Percentiles rank a stretch among this genome's conserved stretches.
These are phyloP conservation scores for Alloascoidea hylecoeti DNA, from an alignment of 805 yeast species.

Conservation along the genomic window DNA sequence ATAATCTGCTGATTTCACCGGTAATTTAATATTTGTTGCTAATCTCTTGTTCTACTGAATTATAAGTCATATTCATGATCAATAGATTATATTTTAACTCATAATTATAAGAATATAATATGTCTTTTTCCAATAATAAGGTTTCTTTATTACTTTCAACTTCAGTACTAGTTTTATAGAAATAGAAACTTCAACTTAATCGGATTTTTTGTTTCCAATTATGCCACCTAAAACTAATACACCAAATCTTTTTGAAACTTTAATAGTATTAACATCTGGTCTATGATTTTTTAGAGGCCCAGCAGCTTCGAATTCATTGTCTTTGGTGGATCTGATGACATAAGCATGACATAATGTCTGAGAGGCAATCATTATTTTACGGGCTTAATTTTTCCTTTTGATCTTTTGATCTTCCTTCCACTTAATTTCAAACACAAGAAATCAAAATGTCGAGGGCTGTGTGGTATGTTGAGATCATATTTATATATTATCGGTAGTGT, in stretches of 20 bases:
- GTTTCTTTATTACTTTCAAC: slow-evolving; percentile 11
- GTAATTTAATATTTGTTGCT: slow-evolving; percentile 60
- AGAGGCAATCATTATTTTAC: too few species aligned
- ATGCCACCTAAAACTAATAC: slow-evolving; percentile 36
- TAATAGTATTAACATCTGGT: slow-evolving; percentile 13
- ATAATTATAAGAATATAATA: slow-evolving; percentile 6
- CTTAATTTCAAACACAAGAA: too few species aligned
- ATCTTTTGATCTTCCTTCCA: too few species aligned
- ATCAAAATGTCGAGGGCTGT: neutral
- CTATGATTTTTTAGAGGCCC: slow-evolving; percentile 9
- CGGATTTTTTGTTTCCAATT: slow-evolving; percentile 27
- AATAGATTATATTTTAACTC: slow-evolving; percentile 10
- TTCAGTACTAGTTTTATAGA: too few species aligned
- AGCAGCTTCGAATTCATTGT: too few species aligned
- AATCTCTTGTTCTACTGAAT: slow-evolving; percentile 50
- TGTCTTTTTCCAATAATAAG: slow-evolving; percentile 22
- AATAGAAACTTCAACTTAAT: slow-evolving; percentile 23
- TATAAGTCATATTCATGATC: slow-evolving; percentile 20
- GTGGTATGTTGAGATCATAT: neutral
- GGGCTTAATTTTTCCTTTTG: too few species aligned
- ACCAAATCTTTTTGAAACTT: slow-evolving; percentile 21
- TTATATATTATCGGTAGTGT: slow-evolving; percentile 2
- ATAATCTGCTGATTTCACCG: slow-evolving; percentile 62
- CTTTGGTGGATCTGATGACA: too few species aligned
- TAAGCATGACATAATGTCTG: too few species aligned